Evolutionary conservation across 192 early-diverging fungal genomes (phyloP).

Genomic region (Podila horticola): DNA sequence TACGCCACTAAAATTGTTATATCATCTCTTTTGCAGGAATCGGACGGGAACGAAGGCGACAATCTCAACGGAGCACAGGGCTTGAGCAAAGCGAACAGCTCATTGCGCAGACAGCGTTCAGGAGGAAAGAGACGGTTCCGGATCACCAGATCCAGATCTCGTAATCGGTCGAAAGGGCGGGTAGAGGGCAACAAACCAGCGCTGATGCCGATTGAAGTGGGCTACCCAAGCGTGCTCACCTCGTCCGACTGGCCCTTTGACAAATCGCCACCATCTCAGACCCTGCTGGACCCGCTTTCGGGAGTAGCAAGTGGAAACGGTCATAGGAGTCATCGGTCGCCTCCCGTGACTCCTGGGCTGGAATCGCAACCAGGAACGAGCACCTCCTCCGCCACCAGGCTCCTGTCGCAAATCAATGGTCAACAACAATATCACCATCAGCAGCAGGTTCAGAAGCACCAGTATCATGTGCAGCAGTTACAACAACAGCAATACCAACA

Average conservation of each 20-base stretch:
- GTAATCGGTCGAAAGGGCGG: slow-evolving; percentile 28
- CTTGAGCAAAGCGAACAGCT: slow-evolving; percentile 12
- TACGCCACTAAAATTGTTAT: too few species aligned
- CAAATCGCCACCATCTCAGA: not conserved
- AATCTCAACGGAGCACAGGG: not conserved
- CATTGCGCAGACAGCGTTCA: slow-evolving; percentile 28
- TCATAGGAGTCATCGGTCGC: not conserved
- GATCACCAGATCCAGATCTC: slow-evolving; percentile 28
- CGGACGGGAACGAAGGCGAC: not conserved
- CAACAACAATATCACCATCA: not conserved
- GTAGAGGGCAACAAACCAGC: slow-evolving; percentile 19
- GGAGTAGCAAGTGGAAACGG: not conserved
- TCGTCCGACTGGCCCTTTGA: slow-evolving; percentile 43
- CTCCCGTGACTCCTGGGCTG: not conserved
- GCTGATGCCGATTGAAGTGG: slow-evolving; percentile 30
- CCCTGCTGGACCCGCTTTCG: not conserved
- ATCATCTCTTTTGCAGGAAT: slow-evolving; percentile 1
- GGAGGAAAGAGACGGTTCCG: slow-evolving; percentile 30
- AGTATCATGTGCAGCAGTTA: not conserved
- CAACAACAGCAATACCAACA: slow-evolving; percentile 2
- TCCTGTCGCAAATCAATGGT: not conserved
- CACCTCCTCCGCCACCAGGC: not conserved
- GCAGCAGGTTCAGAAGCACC: not conserved
- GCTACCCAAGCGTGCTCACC: slow-evolving; percentile 8
- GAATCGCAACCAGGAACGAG: not conserved